Base-by-base conservation (phyloP, 805 yeast genomes). In the Candida ficus region DNA sequence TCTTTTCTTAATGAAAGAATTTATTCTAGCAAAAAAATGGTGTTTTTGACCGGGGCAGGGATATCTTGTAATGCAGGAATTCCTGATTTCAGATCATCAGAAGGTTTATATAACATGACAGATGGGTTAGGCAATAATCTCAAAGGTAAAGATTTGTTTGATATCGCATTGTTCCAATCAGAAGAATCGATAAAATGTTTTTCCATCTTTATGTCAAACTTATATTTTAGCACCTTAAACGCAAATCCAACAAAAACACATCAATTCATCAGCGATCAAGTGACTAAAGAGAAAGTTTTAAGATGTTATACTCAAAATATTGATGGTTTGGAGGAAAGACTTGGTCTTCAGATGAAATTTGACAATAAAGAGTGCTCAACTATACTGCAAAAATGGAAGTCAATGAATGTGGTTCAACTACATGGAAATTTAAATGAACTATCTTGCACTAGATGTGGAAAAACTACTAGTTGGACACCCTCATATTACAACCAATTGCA, bases 11-110 rank as follows among this genome's bases (percentile, higher is more conserved):
- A 61, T 20, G 27, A 43, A 3, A 54, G 49, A 36, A 59, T 67
- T 9, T 54, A 52, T 38, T 58, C 56, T 34, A 56, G 68, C 5
- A 55, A 72, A 39, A 78, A 73, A 52, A 65, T 80, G n/a, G 70
- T 83, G 17, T 71, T 85, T 4, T 67, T 90, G 40, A 89, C 96
- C 0, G 98, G 99, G 7, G 99, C 99, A 3, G 99, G 99, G 1
- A 88, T 91, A 43, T 87, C 96, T 13, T 88, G 96, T 58, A 87
- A 85, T 57, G 97, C 98, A 1, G 98, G 99, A 0, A 93, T 91
- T 35, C 99, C 99, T 28, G 98, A 91, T 58, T 90, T 90, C 59
- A 71, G 98, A 41, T 84, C 95, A 4, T 67, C 80, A 9, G 76
- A 83, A 49, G 98, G 98, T 2, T 70, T 90, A 9, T 90, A 91